phyloP scores from a whole-genome alignment of 352 stramenopile species.

The Pythium insidiosum region DNA sequence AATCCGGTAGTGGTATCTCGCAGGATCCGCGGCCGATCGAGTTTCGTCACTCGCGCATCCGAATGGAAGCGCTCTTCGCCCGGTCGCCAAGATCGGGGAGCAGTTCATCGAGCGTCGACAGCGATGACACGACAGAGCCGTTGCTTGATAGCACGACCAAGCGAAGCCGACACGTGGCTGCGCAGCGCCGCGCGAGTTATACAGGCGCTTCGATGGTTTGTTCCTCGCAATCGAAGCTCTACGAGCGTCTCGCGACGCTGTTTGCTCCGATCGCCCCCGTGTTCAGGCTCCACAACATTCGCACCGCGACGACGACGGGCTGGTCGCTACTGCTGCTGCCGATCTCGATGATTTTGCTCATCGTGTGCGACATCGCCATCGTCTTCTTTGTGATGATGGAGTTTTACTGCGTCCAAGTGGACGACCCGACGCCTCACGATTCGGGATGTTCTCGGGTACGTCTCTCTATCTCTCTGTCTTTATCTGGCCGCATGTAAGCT shows the following conservation, averaged over 20 bases:
- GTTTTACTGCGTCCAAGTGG: slow-evolving; percentile 84
- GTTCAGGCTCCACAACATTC: slow-evolving; percentile 48
- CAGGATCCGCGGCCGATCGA: slow-evolving; percentile 45
- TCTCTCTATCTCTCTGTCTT: not conserved
- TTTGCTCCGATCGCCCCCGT: slow-evolving; percentile 49
- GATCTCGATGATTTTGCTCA: slow-evolving; percentile 40
- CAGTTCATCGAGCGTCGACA: too few species aligned
- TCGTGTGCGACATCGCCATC: slow-evolving; percentile 57
- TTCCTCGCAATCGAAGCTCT: slow-evolving; percentile 8
- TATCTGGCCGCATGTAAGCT: too few species aligned
- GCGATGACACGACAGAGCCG: slow-evolving; percentile 5
- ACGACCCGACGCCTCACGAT: slow-evolving; percentile 59
- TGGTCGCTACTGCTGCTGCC: slow-evolving; percentile 32
- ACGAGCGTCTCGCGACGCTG: slow-evolving; percentile 15
- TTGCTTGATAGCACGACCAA: slow-evolving; percentile 6
- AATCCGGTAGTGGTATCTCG: not conserved
- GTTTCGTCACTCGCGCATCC: slow-evolving; percentile 68
- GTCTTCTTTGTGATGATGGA: slow-evolving; percentile 76
- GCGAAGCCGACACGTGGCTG: slow-evolving; percentile 6
- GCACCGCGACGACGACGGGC: slow-evolving; percentile 1
- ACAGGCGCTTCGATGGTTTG: too few species aligned
- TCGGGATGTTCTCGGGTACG: slow-evolving; percentile 70
- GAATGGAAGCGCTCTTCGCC: slow-evolving; percentile 70
- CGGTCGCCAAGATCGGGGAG: slow-evolving; percentile 1
- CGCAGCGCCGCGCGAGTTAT: too few species aligned